A percentile compares a stretch with the other conserved stretches of the same genome.
Evolutionary conservation across 768 basidiomycete genomes (phyloP).

Genomic region (Holtermanniella nyarrowii): DNA sequence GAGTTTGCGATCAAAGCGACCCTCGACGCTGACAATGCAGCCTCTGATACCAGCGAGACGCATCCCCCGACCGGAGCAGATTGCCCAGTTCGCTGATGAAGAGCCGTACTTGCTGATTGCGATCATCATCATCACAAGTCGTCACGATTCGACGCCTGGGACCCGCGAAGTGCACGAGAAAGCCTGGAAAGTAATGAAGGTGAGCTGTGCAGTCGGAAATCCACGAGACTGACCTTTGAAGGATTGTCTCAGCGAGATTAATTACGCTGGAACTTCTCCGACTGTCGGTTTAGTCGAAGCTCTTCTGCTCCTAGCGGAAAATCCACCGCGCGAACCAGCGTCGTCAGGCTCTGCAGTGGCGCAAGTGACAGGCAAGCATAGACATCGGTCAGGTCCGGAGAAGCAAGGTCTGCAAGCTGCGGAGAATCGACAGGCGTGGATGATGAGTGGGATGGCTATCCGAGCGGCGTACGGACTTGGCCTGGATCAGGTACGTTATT

Average conservation of each 20-base stretch:
- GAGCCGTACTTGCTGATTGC: conserved; percentile 28
- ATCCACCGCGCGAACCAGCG: conserved; percentile 30
- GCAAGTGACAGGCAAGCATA: neutral
- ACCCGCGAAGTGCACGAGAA: conserved; percentile 27
- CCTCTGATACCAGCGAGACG: conserved; percentile 24
- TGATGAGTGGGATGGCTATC: conserved; percentile 35
- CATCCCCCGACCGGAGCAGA: conserved; percentile 22
- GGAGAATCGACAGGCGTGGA: conserved; percentile 40
- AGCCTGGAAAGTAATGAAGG: conserved; percentile 29
- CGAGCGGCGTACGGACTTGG: conserved; percentile 33
- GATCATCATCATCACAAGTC: conserved; percentile 36
- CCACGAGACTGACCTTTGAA: conserved; percentile 2
- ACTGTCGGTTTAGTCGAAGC: conserved; percentile 33
- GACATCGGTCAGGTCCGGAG: neutral
- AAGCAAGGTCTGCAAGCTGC: conserved; percentile 21
- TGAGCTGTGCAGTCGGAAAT: conserved; percentile 6
- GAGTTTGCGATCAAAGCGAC: conserved; percentile 4
- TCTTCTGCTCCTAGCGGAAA: conserved; percentile 33
- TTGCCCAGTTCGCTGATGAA: conserved; percentile 25
- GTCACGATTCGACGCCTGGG: conserved; percentile 14
- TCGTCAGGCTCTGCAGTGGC: neutral
- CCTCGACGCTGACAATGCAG: conserved; percentile 9
- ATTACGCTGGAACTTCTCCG: conserved; percentile 28
- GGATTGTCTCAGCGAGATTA: conserved; percentile 34
- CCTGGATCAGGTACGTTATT: conserved; percentile 27